These are phyloP conservation scores for Russula sp. DNA, from an alignment of 768 basidiomycete species.

Conservation along the genomic window DNA sequence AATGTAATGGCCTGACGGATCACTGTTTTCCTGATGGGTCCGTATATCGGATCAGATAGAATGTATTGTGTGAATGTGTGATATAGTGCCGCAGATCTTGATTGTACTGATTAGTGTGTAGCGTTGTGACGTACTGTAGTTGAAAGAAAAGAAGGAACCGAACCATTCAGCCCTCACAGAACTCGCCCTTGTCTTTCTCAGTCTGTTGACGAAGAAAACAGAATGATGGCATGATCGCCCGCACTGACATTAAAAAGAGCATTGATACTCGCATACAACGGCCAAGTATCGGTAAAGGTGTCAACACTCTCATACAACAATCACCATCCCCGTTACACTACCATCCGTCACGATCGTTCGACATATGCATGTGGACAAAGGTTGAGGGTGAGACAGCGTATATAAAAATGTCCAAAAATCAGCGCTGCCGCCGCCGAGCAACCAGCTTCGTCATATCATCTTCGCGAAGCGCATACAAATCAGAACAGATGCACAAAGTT, in stretches of 20 bases:
- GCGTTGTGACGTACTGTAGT: too few relatives aligned
- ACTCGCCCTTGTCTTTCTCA: background rate
- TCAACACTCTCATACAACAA: slow-evolving; percentile 4
- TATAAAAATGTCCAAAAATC: background rate
- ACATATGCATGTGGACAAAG: background rate
- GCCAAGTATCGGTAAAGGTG: background rate
- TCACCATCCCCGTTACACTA: background rate
- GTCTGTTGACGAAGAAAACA: too few relatives aligned
- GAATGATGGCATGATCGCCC: background rate
- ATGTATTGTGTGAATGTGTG: too few relatives aligned
- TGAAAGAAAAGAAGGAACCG: too few relatives aligned
- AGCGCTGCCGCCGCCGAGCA: background rate
- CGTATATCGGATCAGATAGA: background rate
- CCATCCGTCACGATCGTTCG: background rate
- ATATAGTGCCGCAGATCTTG: background rate
- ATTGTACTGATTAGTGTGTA: background rate
- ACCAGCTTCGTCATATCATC: background rate
- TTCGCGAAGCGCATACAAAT: background rate
- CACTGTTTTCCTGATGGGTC: background rate
- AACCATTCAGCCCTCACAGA: too few relatives aligned
- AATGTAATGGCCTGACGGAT: background rate
- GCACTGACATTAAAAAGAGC: background rate
- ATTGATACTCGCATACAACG: background rate
- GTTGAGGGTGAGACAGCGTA: background rate
- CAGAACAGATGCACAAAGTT: slow-evolving; percentile 82